A percentile compares a stretch with the other conserved stretches of the same genome.
Conservation (phyloP, 2,329 filamentous ascomycete genomes). For the Chalara sp. region DNA sequence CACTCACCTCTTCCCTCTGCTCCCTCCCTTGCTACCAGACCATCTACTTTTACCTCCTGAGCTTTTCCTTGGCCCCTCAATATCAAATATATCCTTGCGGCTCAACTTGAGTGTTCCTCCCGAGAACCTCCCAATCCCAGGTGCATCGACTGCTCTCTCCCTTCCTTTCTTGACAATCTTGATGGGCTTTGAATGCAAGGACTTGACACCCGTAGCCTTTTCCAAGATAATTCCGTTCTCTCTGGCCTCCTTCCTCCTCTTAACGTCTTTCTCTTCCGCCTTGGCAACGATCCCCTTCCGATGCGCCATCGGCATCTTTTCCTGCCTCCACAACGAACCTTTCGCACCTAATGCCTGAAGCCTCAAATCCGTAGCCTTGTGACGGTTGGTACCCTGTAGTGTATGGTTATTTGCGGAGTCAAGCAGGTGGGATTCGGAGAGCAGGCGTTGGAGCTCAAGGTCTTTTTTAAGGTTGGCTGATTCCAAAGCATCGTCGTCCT, state of each 20-base stretch:
- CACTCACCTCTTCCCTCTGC: conserved; percentile 13
- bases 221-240: conserved; percentile 92
- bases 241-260: conserved; percentile 68
- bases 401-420: conserved; percentile 46
- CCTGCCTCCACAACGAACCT: conserved; percentile 64
- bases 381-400: conserved; percentile 59
- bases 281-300: conserved; percentile 78
- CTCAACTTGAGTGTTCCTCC: conserved; percentile 76
- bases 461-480: conserved; percentile 76
- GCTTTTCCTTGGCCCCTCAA: conserved; percentile 47
- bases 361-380: conserved; percentile 78
- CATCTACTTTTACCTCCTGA: conserved; percentile 26
- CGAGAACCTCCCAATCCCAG: conserved; percentile 72
- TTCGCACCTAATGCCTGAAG: conserved; percentile 78
- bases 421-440: conserved; percentile 87
- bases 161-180: conserved; percentile 34
- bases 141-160: conserved; percentile 63
- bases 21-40: conserved; percentile 23
- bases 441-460: conserved; percentile 81
- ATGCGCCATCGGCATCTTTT: conserved; percentile 83
- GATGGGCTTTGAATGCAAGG: conserved; percentile 2
- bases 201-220: conserved; percentile 30
- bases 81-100: conserved; percentile 66
- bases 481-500: conserved; percentile 51
- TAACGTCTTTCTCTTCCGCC: conserved; percentile 56